Evolutionary conservation across 495 filamentous ascomycete species (phyloP).

Genomic region (Aspergillus egyptiacus): DNA sequence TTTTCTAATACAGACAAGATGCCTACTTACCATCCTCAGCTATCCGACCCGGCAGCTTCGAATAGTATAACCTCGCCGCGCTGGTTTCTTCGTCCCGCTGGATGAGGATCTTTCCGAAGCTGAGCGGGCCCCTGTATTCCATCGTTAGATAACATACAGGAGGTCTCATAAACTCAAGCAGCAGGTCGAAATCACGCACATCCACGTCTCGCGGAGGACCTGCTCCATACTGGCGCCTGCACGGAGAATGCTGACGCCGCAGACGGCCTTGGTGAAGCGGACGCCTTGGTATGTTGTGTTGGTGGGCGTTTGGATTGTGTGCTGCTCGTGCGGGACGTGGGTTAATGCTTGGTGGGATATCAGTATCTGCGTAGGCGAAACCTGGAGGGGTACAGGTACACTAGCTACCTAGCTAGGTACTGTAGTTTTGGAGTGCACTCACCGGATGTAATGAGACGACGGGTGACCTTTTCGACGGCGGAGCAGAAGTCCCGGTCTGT

Average conservation of each 20-base stretch:
- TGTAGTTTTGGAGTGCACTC: neutral
- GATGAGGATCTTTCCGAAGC: constrained; percentile 20
- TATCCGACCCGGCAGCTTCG: constrained; percentile 12
- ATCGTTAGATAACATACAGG: too few species aligned
- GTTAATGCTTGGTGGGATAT: constrained; percentile 12
- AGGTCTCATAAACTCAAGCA: too few species aligned
- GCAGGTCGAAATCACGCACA: too few species aligned
- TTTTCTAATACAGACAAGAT: too few species aligned
- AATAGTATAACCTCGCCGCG: constrained; percentile 14
- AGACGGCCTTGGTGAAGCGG: constrained; percentile 12
- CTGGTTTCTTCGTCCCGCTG: constrained; percentile 22
- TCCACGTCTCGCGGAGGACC: too few species aligned
- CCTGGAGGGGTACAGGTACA: too few species aligned
- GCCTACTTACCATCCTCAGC: constrained; percentile 6
- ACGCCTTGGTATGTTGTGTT: constrained; percentile 8
- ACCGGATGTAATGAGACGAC: constrained; percentile 12
- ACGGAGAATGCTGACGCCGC: constrained; percentile 20
- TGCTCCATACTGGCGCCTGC: constrained; percentile 21
- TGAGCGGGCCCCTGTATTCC: constrained; percentile 13
- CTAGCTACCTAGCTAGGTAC: neutral
- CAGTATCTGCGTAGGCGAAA: too few species aligned
- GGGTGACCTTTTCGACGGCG: constrained; percentile 15
- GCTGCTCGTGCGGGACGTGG: neutral
- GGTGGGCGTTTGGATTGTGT: constrained; percentile 11
- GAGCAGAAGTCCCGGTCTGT: constrained; percentile 9